Evolutionary conservation across 495 filamentous ascomycete genomes (phyloP).

Genomic region (Podospora appendiculata): DNA sequence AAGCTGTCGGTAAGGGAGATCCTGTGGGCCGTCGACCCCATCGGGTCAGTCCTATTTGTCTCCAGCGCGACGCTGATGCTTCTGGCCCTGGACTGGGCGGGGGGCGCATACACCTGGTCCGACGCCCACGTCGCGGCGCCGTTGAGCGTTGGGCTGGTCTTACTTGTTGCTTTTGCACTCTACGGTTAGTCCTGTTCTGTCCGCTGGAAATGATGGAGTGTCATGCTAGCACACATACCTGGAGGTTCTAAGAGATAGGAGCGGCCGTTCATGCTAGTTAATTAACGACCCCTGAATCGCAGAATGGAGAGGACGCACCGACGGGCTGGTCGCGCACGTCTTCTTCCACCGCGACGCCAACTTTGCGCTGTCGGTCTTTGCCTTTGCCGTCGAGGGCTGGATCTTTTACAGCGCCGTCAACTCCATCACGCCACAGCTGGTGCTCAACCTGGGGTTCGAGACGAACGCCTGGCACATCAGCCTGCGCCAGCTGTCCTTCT

Average conservation of each 20-base stretch:
- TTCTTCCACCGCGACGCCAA: constrained; percentile 47
- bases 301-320: constrained; percentile 48
- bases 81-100: constrained; percentile 46
- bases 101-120: constrained; percentile 40
- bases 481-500: constrained; percentile 41
- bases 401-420: constrained; percentile 53
- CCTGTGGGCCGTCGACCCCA: constrained; percentile 46
- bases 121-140: constrained; percentile 42
- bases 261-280: not conserved
- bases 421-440: constrained; percentile 44
- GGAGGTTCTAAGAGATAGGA: not conserved
- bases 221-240: not conserved
- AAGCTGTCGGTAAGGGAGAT: constrained; percentile 33
- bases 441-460: constrained; percentile 47
- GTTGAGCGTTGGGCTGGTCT: constrained; percentile 35
- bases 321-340: constrained; percentile 46
- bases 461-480: constrained; percentile 35
- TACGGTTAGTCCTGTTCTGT: constrained; percentile 29
- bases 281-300: not conserved
- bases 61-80: constrained; percentile 40
- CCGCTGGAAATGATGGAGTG: not conserved
- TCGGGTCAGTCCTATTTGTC: constrained; percentile 44
- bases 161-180: constrained; percentile 35
- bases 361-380: constrained; percentile 44
- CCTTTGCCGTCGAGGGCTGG: constrained; percentile 51